Percentiles rank a stretch among this genome's conserved stretches.
Conservation (phyloP, 257 asterid species). For the Solanum rostratum region DNA sequence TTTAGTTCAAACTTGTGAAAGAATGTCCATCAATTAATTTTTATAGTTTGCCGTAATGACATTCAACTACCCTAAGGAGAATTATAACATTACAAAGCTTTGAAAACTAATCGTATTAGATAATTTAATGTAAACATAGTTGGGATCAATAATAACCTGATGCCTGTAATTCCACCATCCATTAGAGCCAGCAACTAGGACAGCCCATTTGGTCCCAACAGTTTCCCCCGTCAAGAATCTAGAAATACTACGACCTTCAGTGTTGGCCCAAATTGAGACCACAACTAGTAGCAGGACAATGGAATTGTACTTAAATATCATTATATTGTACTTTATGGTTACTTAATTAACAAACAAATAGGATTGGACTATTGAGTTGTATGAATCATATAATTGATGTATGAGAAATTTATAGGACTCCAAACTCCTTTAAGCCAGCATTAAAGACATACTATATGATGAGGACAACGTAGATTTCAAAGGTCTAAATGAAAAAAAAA, state of each 20-base stretch:
- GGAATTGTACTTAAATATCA: neutral
- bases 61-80: no score
- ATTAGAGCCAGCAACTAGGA: conserved; percentile 79
- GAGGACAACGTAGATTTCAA: neutral
- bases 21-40: no score
- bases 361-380: neutral
- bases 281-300: neutral
- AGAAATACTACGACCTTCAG: neutral
- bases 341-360: neutral
- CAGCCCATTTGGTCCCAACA: conserved; percentile 88
- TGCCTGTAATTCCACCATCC: conserved; percentile 97
- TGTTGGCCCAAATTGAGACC: neutral
- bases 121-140: no score
- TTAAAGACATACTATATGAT: neutral
- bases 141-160: conserved; percentile 39
- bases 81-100: no score
- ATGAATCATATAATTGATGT: neutral
- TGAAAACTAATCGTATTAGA: no score
- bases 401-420: neutral
- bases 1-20: no score
- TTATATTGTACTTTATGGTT: neutral
- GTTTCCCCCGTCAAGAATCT: conserved; percentile 23
- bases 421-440: neutral
- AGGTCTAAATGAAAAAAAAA: neutral
- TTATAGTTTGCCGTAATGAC: no score